Evolutionary conservation across 257 asterid species (phyloP), one percentile per base, ranked within the genome.

Genomic region (Solanum clarkiae): DNA sequence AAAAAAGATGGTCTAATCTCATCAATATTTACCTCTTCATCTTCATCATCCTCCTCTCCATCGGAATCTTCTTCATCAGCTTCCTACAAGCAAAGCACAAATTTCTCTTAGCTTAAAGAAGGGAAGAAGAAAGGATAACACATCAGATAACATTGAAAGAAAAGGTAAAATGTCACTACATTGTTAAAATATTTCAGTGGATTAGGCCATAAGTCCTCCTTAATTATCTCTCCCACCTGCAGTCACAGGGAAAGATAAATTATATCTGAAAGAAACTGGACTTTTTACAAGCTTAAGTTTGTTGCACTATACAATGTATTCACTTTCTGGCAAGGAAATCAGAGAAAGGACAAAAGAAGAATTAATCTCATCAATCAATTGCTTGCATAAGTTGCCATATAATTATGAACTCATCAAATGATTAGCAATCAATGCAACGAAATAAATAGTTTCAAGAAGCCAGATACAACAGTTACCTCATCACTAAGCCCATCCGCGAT

Each of bases 181-280:
- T 68, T 85, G 88, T 87, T 85, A 29, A 89, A 84, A 84, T 87
- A 88, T 86, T 87, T 89, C 36, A 93, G 85, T 36, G 94, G 93
- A 88, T 90, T 89, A 40, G 92, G 91, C 94, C 96, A 93, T 55
- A 93, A 69, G 26, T 93, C 96, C 57, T 91, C 92, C 93, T 87
- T 89, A 40, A 91, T 90, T 36, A 91, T 85, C 72, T 89, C 92
- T 0, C 92, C 95, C 80, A 91, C 92, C 95, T 91, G 90, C 90
- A 88, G 65, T 86, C 81, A 84, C 29, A 84, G n/a, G 82, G 71
- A 69, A 84, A 36, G 70, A 66, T 45, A 83, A 68, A 29, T 66
- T 15, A 47, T 77, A 79, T 32, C 83, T 79, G 49, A 26, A 53
- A 16, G 83, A 79, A 79, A 54, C 49, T 29, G 83, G 15, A 17